phyloP scores from a whole-genome alignment of 805 yeast species.

The Teunomyces panamensis region DNA sequence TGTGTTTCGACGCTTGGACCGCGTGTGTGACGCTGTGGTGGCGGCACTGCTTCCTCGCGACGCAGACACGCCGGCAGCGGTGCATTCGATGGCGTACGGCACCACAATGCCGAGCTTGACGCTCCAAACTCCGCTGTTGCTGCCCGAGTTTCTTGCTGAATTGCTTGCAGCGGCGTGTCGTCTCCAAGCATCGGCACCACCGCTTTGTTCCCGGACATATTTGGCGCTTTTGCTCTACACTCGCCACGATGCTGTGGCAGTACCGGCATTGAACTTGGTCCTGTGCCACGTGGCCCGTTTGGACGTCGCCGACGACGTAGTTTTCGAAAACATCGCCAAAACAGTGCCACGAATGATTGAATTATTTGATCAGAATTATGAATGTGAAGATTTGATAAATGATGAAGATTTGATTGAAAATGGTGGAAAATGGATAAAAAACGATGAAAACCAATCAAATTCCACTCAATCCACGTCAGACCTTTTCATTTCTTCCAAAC shows the following conservation, averaged over 20 bases:
- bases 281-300: too few relatives aligned
- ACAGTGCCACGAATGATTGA: too few relatives aligned
- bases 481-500: neutral
- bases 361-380: too few relatives aligned
- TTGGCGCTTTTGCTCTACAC: neutral
- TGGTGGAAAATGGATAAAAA: too few relatives aligned
- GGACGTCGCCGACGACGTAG: too few relatives aligned
- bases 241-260: neutral
- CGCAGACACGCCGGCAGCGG: neutral
- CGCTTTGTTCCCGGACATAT: neutral
- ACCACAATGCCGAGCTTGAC: neutral
- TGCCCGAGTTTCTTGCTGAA: slow-evolving; percentile 2
- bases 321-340: too few relatives aligned
- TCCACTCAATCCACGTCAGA: too few relatives aligned
- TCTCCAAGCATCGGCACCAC: neutral
- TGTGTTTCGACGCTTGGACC: neutral
- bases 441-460: too few relatives aligned
- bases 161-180: neutral
- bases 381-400: too few relatives aligned
- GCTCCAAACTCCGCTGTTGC: slow-evolving; percentile 12
- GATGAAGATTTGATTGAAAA: too few relatives aligned
- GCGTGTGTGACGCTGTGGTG: neutral
- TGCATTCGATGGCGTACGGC: neutral
- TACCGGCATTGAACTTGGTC: neutral
- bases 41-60: neutral